Percentiles rank a stretch among this genome's conserved stretches.
Evolutionary conservation across 108 stramenopile genomes (phyloP).

Genomic region (Aureococcus anophagefferens): DNA sequence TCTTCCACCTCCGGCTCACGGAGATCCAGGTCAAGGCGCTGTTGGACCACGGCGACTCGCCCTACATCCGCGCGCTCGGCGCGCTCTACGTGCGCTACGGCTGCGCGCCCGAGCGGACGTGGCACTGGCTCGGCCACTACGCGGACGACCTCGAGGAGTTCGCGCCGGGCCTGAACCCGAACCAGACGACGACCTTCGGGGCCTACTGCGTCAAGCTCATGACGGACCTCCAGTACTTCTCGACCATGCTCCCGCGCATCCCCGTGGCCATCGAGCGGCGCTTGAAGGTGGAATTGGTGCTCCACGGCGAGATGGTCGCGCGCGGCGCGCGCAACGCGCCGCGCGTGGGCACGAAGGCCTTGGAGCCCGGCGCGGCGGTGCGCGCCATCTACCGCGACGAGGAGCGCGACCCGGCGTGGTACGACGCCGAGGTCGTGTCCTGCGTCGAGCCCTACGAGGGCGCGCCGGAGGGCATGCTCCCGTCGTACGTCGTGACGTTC

Average conservation of each 20-base stretch:
- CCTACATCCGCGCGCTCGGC: conserved; percentile 38
- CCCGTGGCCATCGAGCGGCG: conserved; percentile 77
- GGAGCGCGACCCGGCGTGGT: conserved; percentile 46
- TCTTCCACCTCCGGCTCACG: not conserved
- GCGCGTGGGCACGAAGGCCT: conserved; percentile 13
- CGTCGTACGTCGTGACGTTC: not conserved
- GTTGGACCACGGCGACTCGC: conserved; percentile 33
- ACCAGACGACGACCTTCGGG: conserved; percentile 54
- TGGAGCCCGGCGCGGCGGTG: conserved; percentile 27
- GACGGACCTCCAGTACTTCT: conserved; percentile 72
- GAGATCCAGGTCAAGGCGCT: not conserved
- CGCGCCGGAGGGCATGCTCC: not conserved
- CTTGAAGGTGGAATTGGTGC: conserved; percentile 77
- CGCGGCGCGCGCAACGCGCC: conserved; percentile 59
- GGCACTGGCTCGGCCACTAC: conserved; percentile 39
- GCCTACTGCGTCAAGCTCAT: conserved; percentile 59
- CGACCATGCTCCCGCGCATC: conserved; percentile 80
- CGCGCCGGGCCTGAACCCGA: conserved; percentile 1
- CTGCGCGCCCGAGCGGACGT: conserved; percentile 39
- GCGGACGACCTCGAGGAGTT: conserved; percentile 36
- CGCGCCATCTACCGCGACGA: conserved; percentile 47
- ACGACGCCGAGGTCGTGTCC: conserved; percentile 29
- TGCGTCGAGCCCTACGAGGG: not conserved
- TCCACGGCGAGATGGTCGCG: conserved; percentile 72
- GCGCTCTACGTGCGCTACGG: conserved; percentile 46